These are phyloP conservation scores for Neurospora sp. DNA, from an alignment of 495 filamentous ascomycete species.

Conservation along the genomic window DNA sequence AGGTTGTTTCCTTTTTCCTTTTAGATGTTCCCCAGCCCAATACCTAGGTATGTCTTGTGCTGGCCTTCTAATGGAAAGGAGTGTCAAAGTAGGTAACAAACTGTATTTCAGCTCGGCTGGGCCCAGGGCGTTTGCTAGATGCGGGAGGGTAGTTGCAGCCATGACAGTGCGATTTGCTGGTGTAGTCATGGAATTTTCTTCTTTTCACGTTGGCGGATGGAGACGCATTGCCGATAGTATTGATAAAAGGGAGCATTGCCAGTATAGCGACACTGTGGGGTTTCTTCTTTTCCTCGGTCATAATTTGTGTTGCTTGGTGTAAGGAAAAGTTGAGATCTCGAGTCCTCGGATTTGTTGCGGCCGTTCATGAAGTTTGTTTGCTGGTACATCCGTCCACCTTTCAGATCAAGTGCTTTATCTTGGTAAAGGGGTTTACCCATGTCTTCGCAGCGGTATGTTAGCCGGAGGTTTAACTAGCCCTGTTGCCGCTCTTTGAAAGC, in stretches of 20 bases:
- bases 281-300: background rate
- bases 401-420: background rate
- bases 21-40: too few species aligned
- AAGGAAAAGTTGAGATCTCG: accelerated
- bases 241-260: background rate
- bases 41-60: too few species aligned
- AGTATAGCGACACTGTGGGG: background rate
- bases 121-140: background rate
- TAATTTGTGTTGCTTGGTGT: background rate
- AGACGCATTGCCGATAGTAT: background rate
- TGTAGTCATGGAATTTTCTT: background rate
- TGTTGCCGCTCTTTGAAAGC: background rate
- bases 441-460: background rate
- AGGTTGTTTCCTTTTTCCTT: too few species aligned
- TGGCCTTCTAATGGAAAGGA: too few species aligned
- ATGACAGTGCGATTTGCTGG: background rate
- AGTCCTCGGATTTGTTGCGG: background rate
- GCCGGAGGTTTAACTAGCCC: background rate
- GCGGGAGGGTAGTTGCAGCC: background rate
- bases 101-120: too few species aligned
- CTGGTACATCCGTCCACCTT: background rate
- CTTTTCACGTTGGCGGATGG: background rate
- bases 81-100: too few species aligned
- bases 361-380: background rate
- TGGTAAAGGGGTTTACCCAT: background rate